phyloP scores from a whole-genome alignment of 2,329 filamentous ascomycete genomes.

The Colletotrichum viniferum region DNA sequence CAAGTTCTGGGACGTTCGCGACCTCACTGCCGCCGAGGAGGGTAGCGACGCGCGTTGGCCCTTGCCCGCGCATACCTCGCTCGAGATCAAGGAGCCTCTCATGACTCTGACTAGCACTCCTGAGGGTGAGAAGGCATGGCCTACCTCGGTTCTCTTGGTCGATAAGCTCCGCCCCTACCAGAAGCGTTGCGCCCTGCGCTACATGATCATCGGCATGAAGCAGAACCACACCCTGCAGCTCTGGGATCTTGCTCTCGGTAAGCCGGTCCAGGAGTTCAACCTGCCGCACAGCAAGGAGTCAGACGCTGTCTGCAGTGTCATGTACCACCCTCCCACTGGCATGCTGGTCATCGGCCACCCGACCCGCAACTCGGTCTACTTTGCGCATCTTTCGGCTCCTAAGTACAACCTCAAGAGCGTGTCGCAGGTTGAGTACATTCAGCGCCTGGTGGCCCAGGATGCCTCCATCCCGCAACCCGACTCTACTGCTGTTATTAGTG shows the following conservation, averaged over 20 bases:
- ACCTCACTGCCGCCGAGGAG: constrained; percentile 65
- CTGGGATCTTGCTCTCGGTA: constrained; percentile 94
- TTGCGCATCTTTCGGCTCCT: constrained; percentile 92
- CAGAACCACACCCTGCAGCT: constrained; percentile 98
- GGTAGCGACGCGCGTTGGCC: constrained; percentile 54
- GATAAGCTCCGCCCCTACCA: constrained; percentile 94
- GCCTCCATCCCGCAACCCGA: constrained; percentile 80
- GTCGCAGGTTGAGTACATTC: constrained; percentile 87
- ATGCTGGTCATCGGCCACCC: constrained; percentile 96
- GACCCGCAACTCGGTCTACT: constrained; percentile 96
- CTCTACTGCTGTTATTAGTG: constrained; percentile 96
- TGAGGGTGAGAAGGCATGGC: constrained; percentile 92
- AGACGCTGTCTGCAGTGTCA: constrained; percentile 96
- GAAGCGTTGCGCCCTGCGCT: constrained; percentile 87
- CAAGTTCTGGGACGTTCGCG: constrained; percentile 97
- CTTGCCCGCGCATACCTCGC: constrained; percentile 58
- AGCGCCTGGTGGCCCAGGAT: constrained; percentile 76
- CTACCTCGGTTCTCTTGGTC: constrained; percentile 92
- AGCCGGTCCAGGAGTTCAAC: constrained; percentile 96
- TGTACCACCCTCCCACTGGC: constrained; percentile 89
- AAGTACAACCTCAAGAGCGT: constrained; percentile 85
- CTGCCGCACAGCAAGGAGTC: constrained; percentile 95
- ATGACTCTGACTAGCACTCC: constrained; percentile 87
- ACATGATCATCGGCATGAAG: constrained; percentile 97
- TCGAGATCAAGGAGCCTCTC: constrained; percentile 85